Evolutionary conservation across 2,329 filamentous ascomycete genomes (phyloP), one percentile per base, ranked within the genome.

Genomic region (Botrytis fabae): DNA sequence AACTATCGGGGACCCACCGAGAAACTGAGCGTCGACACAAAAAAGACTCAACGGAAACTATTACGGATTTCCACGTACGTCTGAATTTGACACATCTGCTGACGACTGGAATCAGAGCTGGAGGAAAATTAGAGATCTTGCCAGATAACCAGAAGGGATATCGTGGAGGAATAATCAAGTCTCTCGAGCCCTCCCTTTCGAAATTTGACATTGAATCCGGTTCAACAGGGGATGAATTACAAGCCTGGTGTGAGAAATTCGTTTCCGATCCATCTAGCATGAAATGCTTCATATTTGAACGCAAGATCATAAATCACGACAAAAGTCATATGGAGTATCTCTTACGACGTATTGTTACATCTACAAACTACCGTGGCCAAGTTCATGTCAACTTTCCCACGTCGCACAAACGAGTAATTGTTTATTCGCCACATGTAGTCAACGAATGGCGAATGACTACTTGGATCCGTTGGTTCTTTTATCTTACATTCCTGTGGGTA

Each of bases 351-450:
- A 81, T 93, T 3, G 86, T 93, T 32, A 84, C 86, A 59, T 83
- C 85, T 28, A 93, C 91, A 6, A 89, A 90, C 79, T 95, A 94
- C 82, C 86, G 87, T 40, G 92, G 92, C 10, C 82, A 85, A 70
- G 80, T 92, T 35, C 75, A 81, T 25, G 85, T 94, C 70, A 81
- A 83, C 0, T 91, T 94, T 77, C 89, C 89, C 0, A 83, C 87
- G 18, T 85, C 86, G 46, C 85, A 91, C 76, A 82, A 83, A 22
- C 83, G 84, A 35, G 83, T 92, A 32, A 87, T 91, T 69, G 85
- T 93, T 64, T 92, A 91, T 82, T 92, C 88, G 70, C 84, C 87
- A 7, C 88, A 87, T 76, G 84, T 83, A 69, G 83, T 89, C 74
- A 94, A 93, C 79, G 82, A 84, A 44, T 92, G 90, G 88, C 88